Evolutionary conservation across 2,329 filamentous ascomycete genomes (phyloP).

Genomic region (Colletotrichum sp.): DNA sequence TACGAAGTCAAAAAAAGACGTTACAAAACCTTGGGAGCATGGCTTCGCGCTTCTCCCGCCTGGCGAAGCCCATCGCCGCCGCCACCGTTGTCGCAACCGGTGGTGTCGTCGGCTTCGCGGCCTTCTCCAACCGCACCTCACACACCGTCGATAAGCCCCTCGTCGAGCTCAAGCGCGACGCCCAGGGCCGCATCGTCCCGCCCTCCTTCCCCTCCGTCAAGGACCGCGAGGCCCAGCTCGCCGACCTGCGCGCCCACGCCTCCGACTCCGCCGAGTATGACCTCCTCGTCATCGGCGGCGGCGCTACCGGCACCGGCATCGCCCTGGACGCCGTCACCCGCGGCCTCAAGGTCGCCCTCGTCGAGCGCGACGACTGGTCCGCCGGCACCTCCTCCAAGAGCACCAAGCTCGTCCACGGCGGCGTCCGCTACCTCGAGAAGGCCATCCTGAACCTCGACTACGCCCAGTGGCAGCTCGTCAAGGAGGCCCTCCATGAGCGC

Average conservation of each 20-base stretch:
- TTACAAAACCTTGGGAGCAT: conserved; percentile 26
- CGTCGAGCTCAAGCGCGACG: conserved; percentile 39
- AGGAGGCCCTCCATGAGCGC: conserved; percentile 81
- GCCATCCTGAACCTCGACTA: conserved; percentile 87
- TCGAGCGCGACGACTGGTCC: conserved; percentile 85
- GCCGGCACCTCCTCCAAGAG: conserved; percentile 85
- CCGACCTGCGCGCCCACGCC: conserved; percentile 40
- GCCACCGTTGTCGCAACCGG: conserved; percentile 29
- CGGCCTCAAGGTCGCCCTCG: conserved; percentile 79
- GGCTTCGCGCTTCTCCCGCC: conserved; percentile 37
- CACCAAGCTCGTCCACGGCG: conserved; percentile 86
- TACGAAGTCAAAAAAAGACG: background rate
- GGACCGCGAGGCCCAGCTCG: conserved; percentile 42
- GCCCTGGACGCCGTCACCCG: conserved; percentile 82
- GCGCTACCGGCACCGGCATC: conserved; percentile 81
- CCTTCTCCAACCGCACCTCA: conserved; percentile 31
- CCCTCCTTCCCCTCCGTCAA: conserved; percentile 40
- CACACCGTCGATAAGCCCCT: conserved; percentile 35
- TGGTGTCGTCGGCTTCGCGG: conserved; percentile 33
- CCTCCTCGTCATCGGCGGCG: conserved; percentile 78
- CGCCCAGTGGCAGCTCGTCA: conserved; percentile 80
- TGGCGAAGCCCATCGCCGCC: conserved; percentile 39
- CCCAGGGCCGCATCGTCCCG: conserved; percentile 39
- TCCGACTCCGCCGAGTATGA: conserved; percentile 68
- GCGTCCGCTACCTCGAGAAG: conserved; percentile 86